Evolutionary conservation across 2,329 filamentous ascomycete species (phyloP), one percentile per base, ranked within the genome.

Genomic region (Tolypocladium capitatum): DNA sequence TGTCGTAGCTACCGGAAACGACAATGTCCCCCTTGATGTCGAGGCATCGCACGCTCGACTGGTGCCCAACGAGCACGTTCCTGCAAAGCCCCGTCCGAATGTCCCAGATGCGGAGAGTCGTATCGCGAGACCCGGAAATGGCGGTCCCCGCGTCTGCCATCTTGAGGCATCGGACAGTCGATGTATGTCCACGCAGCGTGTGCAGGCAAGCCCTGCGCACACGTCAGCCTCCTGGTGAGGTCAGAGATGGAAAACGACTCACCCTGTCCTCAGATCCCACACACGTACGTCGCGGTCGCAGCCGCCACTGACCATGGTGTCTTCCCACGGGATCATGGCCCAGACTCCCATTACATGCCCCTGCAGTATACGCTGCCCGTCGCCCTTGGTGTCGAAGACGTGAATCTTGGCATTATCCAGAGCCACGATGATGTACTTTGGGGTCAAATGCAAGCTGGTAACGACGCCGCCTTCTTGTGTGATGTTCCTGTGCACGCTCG

Each of bases 341-440:
- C 92, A 98, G 20, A 98, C 92, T 36, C 92, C 92, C 92, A 98
- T 98, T 41, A 97, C 86, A 68, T 98, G 92, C 11, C 92, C 92
- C 60, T 92, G 84, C 28, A 98, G 70, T 2, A 88, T 95, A 63
- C 89, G 87, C 57, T 94, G 82, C 53, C 88, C 81, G 56, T 89
- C 83, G 32, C 92, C 92, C 55, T 92, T 81, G 1, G 88, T 90
- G 63, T 97, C 87, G 62, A 97, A 98, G 27, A 98, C 90, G 65
- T 98, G 92, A 42, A 98, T 98, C 71, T 94, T 94, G 34, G 92
- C 91, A 66, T 97, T 98, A 70, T 98, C 92, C 52, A 98, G 76
- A 45, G 92, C 92, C 53, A 97, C 89, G 43, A 98, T 89, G 59
- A 98, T 97, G 68, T 97, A 97, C 63, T 94, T 94, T 32, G 87